These are phyloP conservation scores for Echites panduratus DNA, from an alignment of 257 asterid species.

Conservation along the genomic window DNA sequence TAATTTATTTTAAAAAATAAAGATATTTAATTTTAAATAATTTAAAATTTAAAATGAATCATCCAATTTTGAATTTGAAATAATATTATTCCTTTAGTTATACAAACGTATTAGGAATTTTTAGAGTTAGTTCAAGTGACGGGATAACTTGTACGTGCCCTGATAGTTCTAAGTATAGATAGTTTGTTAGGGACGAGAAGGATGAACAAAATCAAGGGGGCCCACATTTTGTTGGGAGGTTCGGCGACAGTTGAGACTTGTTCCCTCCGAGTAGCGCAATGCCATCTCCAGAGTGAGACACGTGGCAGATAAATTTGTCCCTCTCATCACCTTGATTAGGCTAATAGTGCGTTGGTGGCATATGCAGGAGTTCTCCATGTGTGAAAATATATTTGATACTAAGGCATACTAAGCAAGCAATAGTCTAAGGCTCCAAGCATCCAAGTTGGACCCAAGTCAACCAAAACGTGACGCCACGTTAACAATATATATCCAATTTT, in stretches of 20 bases:
- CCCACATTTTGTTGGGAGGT: constrained; percentile 43
- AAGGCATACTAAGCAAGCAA: not conserved
- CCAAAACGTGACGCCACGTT: not conserved
- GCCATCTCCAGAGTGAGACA: constrained; percentile 14
- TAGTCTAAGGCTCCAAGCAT: not conserved
- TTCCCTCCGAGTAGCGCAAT: constrained; percentile 22
- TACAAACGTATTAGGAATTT: constrained; percentile 1
- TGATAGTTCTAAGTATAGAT: constrained; percentile 12
- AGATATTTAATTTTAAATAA: too few species aligned
- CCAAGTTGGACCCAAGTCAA: not conserved
- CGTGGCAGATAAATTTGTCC: constrained; percentile 26
- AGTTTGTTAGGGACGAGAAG: constrained; percentile 21
- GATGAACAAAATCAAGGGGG: constrained; percentile 16
- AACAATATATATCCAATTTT: too few species aligned
- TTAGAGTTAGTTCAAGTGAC: not conserved
- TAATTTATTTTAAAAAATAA: too few species aligned
- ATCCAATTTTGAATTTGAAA: too few species aligned
- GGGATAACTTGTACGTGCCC: not conserved
- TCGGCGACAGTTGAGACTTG: constrained; percentile 34
- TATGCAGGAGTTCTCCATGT: not conserved
- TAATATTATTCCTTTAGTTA: not conserved
- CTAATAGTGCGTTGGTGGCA: constrained; percentile 12
- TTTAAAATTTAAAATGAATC: too few species aligned
- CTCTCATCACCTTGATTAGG: constrained; percentile 1
- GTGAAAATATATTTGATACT: not conserved